These are phyloP conservation scores for Arthrobotrys entomopaga DNA, from an alignment of 2,329 filamentous ascomycete species.

Conservation along the genomic window DNA sequence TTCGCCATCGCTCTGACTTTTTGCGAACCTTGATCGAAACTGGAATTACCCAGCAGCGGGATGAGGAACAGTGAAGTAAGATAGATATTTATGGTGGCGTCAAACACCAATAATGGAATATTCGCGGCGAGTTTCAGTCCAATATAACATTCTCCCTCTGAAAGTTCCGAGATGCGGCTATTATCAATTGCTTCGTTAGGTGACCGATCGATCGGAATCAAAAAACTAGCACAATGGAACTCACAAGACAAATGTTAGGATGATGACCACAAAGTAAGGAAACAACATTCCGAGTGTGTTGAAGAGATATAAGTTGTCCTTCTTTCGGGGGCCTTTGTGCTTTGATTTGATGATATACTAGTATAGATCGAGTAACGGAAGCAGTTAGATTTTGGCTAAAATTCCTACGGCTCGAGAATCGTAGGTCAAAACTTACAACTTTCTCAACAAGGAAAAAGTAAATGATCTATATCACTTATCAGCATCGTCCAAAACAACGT, in stretches of 20 bases:
- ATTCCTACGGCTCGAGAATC: not conserved
- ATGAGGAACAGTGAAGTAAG: slow-evolving; percentile 72
- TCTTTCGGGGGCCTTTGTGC: slow-evolving; percentile 65
- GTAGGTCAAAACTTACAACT: slow-evolving; percentile 67
- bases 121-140: slow-evolving; percentile 71
- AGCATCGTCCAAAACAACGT: slow-evolving; percentile 46
- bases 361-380: not conserved
- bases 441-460: slow-evolving; percentile 74
- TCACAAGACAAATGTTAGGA: slow-evolving; percentile 72
- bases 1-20: slow-evolving; percentile 67
- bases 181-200: not conserved
- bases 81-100: slow-evolving; percentile 72
- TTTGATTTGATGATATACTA: slow-evolving; percentile 69
- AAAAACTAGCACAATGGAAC: slow-evolving; percentile 56
- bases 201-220: not conserved
- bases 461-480: slow-evolving; percentile 64
- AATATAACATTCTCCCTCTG: slow-evolving; percentile 70
- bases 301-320: slow-evolving; percentile 70
- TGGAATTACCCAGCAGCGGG: slow-evolving; percentile 67
- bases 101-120: slow-evolving; percentile 72
- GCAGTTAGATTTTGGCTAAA: not conserved
- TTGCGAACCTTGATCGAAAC: slow-evolving; percentile 55
- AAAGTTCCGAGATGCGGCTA: slow-evolving; percentile 69
- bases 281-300: slow-evolving; percentile 70
- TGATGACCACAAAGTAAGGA: slow-evolving; percentile 63